Evolutionary conservation across 1,284 basidiomycete species (phyloP), one percentile per base, ranked within the genome.

Genomic region (Leccinum pachyderme): DNA sequence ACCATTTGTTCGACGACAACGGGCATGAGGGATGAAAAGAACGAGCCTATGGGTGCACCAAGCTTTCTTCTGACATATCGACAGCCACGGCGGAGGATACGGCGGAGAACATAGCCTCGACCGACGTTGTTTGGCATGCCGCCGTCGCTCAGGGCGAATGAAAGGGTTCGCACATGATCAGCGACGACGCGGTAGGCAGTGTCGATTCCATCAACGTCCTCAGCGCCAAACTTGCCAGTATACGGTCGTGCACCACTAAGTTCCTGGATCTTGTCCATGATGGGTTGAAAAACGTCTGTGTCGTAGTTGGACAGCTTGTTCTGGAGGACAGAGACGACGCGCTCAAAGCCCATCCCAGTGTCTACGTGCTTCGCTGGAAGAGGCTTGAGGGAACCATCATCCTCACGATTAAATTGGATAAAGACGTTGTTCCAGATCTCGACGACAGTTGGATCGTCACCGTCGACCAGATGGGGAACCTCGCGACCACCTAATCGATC

Each of bases 381-480:
- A 1, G 84, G 61, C 56, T 84, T 86, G 15, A 99, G 81, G 15
- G 86, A 84, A 51, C 91, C 91, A 59, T 95, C 90, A 41, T 87
- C 82, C 74, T 98, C 96, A 41, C 96, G 90, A 74, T 99, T 99
- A 79, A 91, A 99, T 68, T 98, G 95, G 69, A 99, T 98, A 74
- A 98, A 99, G 55, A 99, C 96, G 73, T 97, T 97, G 79, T 99
- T 99, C 96, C 96, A 99, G 66, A 99, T 95, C 75, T 99, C 97
- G 58, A 99, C 82, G 5, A 99, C 96, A 63, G 95, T 86, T 5
- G 96, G 93, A 69, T 99, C 95, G 71, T 98, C 94, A 66, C 88
- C 81, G 74, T 98, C 98, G 66, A 99, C 95, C 51, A 97, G 86
- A 66, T 89, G 79, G 5, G 95, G 83, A 45, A 95, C 96, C 67